Evolutionary conservation across 768 basidiomycete genomes (phyloP).

Genomic region (Tulasnella sp.): DNA sequence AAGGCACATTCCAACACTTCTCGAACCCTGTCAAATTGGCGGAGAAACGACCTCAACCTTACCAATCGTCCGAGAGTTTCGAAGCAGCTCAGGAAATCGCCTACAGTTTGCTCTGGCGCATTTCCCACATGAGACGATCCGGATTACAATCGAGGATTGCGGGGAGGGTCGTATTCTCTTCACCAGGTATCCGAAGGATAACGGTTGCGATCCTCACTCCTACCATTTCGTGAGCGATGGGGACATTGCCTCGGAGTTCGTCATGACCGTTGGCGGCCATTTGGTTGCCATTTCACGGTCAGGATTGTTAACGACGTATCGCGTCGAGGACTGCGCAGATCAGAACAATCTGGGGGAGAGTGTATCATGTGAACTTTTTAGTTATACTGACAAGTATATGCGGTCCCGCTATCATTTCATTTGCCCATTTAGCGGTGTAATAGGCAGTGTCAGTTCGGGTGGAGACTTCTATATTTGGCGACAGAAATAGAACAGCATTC

Average conservation of each 20-base stretch:
- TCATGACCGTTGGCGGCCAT: background rate
- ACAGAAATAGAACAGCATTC: no score
- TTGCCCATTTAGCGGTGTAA: background rate
- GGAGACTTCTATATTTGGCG: background rate
- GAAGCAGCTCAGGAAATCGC: background rate
- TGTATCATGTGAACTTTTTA: background rate
- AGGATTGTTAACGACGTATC: background rate
- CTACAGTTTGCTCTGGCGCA: background rate
- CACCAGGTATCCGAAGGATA: background rate
- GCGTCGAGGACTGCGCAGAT: background rate
- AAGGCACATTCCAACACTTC: background rate
- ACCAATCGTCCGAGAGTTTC: background rate
- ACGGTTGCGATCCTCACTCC: background rate
- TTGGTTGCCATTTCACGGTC: background rate
- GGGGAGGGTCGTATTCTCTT: background rate
- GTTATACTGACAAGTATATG: no score
- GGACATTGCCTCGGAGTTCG: background rate
- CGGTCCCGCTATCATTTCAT: no score
- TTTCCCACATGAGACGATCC: background rate
- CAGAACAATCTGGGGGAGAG: background rate
- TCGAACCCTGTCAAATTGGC: no score
- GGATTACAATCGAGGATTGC: background rate
- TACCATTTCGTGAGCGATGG: background rate
- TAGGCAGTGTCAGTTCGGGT: no score
- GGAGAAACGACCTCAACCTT: background rate